Evolutionary conservation across 2,329 filamentous ascomycete genomes (phyloP).

Genomic region (Fusarium praegraminearum): DNA sequence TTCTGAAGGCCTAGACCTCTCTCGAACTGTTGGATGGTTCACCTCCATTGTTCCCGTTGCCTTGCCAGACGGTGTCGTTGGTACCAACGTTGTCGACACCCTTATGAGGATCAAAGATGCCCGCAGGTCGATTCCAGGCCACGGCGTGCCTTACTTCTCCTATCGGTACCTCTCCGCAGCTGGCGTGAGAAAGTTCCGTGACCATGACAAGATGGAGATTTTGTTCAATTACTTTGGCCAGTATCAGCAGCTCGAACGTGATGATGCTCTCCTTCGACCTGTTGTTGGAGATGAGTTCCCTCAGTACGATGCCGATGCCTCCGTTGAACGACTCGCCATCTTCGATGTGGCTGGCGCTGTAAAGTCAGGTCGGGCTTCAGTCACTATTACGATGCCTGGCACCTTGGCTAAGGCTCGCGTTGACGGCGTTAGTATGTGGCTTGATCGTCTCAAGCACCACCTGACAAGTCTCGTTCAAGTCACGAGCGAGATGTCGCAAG

Average conservation of each 20-base stretch:
- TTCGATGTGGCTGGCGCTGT: neutral
- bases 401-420: neutral
- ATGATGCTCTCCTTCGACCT: neutral
- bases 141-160: neutral
- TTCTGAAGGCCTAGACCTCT: neutral
- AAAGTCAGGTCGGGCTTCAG: neutral
- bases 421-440: neutral
- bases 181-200: neutral
- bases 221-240: slow-evolving; percentile 8
- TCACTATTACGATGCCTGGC: neutral
- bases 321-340: neutral
- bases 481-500: neutral
- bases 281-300: neutral
- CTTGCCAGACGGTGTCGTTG: neutral
- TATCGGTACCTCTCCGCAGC: neutral
- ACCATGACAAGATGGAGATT: neutral
- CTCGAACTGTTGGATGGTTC: slow-evolving; percentile 8
- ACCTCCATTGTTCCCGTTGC: neutral
- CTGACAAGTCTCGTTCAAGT: neutral
- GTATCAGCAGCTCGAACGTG: slow-evolving; percentile 6
- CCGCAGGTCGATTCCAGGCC: neutral
- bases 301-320: neutral
- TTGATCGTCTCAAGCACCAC: neutral
- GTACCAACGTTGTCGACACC: neutral
- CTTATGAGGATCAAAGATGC: neutral